These are phyloP conservation scores for Diaporthe helianthi DNA, from an alignment of 2,329 filamentous ascomycete species.

Conservation along the genomic window DNA sequence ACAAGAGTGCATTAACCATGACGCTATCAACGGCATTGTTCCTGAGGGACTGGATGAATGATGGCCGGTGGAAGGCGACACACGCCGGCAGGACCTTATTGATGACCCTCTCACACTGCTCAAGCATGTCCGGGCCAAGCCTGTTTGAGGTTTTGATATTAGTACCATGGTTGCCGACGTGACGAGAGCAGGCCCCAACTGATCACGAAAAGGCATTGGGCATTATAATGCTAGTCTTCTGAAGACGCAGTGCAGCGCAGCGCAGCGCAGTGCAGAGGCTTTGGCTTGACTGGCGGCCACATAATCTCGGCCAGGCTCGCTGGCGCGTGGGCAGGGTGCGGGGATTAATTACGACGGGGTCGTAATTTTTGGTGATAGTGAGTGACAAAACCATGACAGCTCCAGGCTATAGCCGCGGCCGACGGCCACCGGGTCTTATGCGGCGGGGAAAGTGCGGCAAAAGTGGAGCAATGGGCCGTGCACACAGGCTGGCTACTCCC, in stretches of 20 bases:
- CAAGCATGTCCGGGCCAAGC: constrained; percentile 63
- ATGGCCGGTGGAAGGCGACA: constrained; percentile 69
- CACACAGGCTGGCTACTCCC: constrained; percentile 29
- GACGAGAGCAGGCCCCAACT: background rate
- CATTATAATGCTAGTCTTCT: no score
- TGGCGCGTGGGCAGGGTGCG: background rate
- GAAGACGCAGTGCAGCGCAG: background rate
- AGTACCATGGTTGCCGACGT: constrained; percentile 6
- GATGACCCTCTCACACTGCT: constrained; percentile 67
- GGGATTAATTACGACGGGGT: constrained; percentile 4
- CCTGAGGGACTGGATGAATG: constrained; percentile 67
- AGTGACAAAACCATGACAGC: background rate
- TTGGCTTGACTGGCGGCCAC: background rate
- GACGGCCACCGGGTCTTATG: constrained; percentile 25
- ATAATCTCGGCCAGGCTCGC: background rate
- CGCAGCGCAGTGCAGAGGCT: no score
- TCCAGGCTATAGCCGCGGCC: constrained; percentile 9
- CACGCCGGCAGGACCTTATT: constrained; percentile 67
- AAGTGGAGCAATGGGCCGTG: constrained; percentile 36
- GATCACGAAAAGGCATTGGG: background rate
- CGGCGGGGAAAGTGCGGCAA: constrained; percentile 27
- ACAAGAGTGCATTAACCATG: constrained; percentile 64
- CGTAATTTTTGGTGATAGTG: background rate
- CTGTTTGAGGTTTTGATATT: constrained; percentile 39
- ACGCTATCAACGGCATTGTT: constrained; percentile 61